Evolutionary conservation across 2,329 filamentous ascomycete species (phyloP), one percentile per base, ranked within the genome.

Genomic region (Aureobasidium leucospermi): DNA sequence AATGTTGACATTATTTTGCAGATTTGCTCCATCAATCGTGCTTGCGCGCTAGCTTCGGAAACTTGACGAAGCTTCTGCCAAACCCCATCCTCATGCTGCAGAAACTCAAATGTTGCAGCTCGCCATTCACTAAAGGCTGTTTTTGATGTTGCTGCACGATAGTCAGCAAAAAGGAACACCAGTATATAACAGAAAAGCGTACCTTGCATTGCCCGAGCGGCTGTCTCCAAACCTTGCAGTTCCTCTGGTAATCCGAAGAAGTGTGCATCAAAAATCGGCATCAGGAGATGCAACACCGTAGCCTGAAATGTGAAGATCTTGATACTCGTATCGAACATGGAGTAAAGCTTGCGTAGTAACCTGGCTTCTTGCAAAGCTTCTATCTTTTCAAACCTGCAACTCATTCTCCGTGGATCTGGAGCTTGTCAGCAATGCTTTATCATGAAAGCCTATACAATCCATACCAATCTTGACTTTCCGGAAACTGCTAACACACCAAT

Each of bases 401-500:
- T 6, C 15, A 62, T 51, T 13, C 61, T 60, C 1, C 62, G 13
- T 29, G 68, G 51, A n/a, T 59, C 59, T 48, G 42, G 6, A 55
- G 36, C n/a, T 42, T 59, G 43, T 48, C 23, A 59, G 16, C 29
- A 42, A 15, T 10, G 2, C 29, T 1, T 11, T 1, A 19, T 15
- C 13, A 31, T 16, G 32, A 32, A 19, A 15, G 28, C 31, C 16
- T 16, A 3, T 8, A 5, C 28, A 28, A 41, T 65, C 32, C 58
- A 43, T 69, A 71, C 71, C 66, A 55, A 87, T 72, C 72, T 80
- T 87, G 11, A 81, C 78, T 63, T 81, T 82, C 55, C 87, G 79
- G 64, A 87, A 90, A 68, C 87, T 82, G 29, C 82, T 80, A 65
- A 90, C 84, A 3, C 86, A 82, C 87, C 87, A 90, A 66, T 90